Conservation (phyloP, 768 basidiomycete species). For the Tricholoma bakamatsutake region DNA sequence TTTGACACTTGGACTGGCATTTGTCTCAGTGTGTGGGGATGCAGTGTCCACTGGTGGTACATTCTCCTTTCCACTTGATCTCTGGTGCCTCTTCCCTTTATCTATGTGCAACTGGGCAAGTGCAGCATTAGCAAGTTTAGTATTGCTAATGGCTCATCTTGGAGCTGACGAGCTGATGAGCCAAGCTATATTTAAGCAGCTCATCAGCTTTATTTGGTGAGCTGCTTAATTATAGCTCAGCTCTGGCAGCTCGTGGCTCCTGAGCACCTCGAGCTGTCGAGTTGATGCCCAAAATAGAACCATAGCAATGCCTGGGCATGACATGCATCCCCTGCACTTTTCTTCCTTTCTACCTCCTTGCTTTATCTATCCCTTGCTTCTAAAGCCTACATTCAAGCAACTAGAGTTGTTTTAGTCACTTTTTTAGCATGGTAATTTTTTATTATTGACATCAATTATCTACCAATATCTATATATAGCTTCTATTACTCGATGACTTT, state of each 20-base stretch:
- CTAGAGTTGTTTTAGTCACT: not conserved
- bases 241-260: not conserved
- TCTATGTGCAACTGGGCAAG: too few relatives aligned
- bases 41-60: too few relatives aligned
- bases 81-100: too few relatives aligned
- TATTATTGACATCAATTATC: not conserved
- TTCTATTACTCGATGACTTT: not conserved
- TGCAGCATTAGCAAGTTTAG: too few relatives aligned
- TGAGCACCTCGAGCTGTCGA: not conserved
- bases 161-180: not conserved
- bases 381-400: not conserved
- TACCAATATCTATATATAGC: not conserved
- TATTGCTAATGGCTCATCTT: not conserved
- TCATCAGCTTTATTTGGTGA: not conserved
- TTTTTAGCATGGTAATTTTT: not conserved
- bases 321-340: not conserved
- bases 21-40: too few relatives aligned
- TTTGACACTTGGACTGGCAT: too few relatives aligned
- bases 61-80: too few relatives aligned
- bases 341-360: not conserved
- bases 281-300: not conserved
- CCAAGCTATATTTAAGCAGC: conserved; percentile 2
- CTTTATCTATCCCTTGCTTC: not conserved
- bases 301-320: not conserved
- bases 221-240: not conserved